Evolutionary conservation across 768 basidiomycete species (phyloP).

Genomic region (Amanita polypyramis): DNA sequence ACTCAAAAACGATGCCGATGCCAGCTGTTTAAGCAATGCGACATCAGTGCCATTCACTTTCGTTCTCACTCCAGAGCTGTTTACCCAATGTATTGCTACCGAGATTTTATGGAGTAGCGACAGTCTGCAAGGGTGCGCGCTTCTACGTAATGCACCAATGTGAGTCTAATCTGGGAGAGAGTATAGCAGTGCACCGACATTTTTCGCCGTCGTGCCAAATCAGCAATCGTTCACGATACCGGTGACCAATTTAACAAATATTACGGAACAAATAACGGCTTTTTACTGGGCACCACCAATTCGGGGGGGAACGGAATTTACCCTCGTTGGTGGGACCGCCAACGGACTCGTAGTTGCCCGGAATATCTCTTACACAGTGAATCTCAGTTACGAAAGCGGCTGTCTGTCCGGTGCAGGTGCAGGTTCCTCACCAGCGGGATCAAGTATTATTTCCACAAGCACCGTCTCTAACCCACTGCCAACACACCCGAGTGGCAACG

Average conservation of each 20-base stretch:
- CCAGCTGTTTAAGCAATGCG: conserved; percentile 49
- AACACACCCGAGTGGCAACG: no score
- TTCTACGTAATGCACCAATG: background rate
- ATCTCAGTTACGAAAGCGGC: background rate
- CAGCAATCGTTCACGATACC: conserved; percentile 61
- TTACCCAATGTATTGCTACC: conserved; percentile 52
- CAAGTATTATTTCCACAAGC: no score
- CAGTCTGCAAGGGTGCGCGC: conserved; percentile 40
- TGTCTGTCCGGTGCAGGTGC: background rate
- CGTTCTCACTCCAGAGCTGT: conserved; percentile 47
- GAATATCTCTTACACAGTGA: background rate
- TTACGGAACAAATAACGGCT: conserved; percentile 13
- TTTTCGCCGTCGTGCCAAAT: conserved; percentile 68
- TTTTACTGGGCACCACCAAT: background rate
- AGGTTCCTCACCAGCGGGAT: background rate
- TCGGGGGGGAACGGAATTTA: background rate
- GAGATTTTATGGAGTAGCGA: conserved; percentile 53
- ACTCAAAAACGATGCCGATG: conserved; percentile 28
- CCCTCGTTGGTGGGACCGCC: background rate
- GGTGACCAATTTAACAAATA: background rate
- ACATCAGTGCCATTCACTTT: conserved; percentile 46
- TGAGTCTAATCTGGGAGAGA: background rate
- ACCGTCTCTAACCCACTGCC: no score
- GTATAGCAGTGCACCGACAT: conserved; percentile 37
- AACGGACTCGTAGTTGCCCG: background rate